These are phyloP conservation scores for Allium cepa DNA, from an alignment of 106 monocot genomes.

Conservation along the genomic window DNA sequence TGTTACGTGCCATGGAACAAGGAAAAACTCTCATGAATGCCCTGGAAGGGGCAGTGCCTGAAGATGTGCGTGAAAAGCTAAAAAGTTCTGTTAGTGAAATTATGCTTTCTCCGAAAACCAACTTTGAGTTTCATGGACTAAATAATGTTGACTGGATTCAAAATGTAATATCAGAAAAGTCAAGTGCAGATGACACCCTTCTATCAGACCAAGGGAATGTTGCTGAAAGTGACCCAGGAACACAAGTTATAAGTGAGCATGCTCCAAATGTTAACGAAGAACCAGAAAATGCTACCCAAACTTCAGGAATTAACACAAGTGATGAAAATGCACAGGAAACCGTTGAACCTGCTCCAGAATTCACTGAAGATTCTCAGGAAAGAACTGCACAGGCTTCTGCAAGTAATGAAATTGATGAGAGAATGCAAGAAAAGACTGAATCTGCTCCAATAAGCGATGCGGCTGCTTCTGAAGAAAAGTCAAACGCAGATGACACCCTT, in stretches of 20 bases:
- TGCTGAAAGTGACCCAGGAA: slow-evolving; percentile 12
- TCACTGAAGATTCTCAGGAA: slow-evolving; percentile 16
- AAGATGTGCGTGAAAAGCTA: slow-evolving; percentile 90
- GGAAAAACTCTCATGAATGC: slow-evolving; percentile 96
- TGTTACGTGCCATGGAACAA: slow-evolving; percentile 61
- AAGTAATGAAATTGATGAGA: neutral
- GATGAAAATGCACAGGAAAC: neutral
- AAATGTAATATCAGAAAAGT: slow-evolving; percentile 30
- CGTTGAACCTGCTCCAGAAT: neutral
- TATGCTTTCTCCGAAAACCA: slow-evolving; percentile 48
- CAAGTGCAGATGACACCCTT: slow-evolving; percentile 18
- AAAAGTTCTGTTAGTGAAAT: slow-evolving; percentile 59
- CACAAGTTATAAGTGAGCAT: slow-evolving; percentile 2
- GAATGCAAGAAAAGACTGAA: no score
- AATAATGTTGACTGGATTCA: slow-evolving; percentile 39
- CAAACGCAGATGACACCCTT: slow-evolving; percentile 20
- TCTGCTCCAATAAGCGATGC: no score
- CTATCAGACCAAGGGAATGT: slow-evolving; percentile 20
- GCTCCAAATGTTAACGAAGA: slow-evolving; percentile 12
- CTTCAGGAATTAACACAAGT: no score
- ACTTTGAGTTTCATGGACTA: slow-evolving; percentile 42
- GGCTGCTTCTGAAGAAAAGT: slow-evolving; percentile 14
- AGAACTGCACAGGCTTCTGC: slow-evolving; percentile 31
- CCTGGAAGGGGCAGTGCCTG: slow-evolving; percentile 83
- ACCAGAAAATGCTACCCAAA: neutral